Evolutionary conservation across 1,284 basidiomycete species (phyloP).

Genomic region (Stereum hirsutum): DNA sequence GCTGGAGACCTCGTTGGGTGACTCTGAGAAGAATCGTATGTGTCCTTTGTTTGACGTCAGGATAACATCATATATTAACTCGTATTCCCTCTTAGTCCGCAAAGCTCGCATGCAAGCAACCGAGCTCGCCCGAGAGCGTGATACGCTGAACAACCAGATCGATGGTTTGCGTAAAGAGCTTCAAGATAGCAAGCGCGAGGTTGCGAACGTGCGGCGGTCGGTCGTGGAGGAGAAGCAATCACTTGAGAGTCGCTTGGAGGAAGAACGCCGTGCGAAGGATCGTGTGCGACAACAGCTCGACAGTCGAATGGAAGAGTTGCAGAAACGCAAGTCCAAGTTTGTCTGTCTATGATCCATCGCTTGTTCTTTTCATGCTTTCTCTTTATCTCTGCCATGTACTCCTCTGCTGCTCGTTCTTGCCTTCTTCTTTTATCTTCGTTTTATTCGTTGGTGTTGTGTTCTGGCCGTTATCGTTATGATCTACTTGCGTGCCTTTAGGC

Average conservation of each 20-base stretch:
- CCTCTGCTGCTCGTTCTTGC: not conserved
- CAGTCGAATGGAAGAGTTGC: slow-evolving; percentile 74
- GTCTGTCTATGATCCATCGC: slow-evolving; percentile 52
- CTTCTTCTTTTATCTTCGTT: not conserved
- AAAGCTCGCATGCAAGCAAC: slow-evolving; percentile 87
- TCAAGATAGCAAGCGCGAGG: slow-evolving; percentile 66
- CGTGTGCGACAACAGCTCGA: slow-evolving; percentile 77
- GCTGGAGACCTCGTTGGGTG: slow-evolving; percentile 76
- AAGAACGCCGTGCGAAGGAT: slow-evolving; percentile 78
- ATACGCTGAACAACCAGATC: slow-evolving; percentile 57
- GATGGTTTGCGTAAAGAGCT: slow-evolving; percentile 63
- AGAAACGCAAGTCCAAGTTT: slow-evolving; percentile 78
- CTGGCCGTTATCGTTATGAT: too few species aligned
- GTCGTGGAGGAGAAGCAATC: slow-evolving; percentile 81
- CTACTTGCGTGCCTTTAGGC: too few species aligned
- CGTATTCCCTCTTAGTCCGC: slow-evolving; percentile 45
- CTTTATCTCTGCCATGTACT: not conserved
- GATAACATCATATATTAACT: too few species aligned
- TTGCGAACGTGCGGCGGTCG: slow-evolving; percentile 66
- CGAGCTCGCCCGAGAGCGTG: slow-evolving; percentile 78
- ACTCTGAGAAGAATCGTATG: slow-evolving; percentile 85
- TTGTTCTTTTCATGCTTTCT: not conserved
- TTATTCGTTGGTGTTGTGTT: not conserved
- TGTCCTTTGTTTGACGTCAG: slow-evolving; percentile 16
- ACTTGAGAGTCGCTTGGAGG: slow-evolving; percentile 69